Evolutionary conservation across 768 basidiomycete species (phyloP).

Genomic region (Tubosaeta sp.): DNA sequence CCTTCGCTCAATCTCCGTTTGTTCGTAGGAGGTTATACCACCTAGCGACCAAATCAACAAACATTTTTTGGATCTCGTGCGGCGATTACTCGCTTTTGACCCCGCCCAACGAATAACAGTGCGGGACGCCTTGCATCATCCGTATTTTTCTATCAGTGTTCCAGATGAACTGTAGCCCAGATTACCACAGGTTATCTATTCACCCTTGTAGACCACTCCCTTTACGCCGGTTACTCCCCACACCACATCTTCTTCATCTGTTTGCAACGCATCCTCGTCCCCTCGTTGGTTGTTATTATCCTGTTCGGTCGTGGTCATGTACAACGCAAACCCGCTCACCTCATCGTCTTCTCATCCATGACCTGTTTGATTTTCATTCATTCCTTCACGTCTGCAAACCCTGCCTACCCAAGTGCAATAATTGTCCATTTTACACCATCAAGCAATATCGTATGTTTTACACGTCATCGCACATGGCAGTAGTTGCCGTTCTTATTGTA

Average conservation of each 20-base stretch:
- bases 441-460: slow-evolving; percentile 31
- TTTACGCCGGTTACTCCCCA: slow-evolving; percentile 21
- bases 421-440: slow-evolving; percentile 22
- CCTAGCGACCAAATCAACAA: slow-evolving; percentile 68
- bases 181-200: slow-evolving; percentile 33
- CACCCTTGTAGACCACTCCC: slow-evolving; percentile 30
- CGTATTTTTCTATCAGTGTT: slow-evolving; percentile 72
- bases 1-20: slow-evolving; percentile 4
- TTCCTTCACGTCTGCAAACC: slow-evolving; percentile 18
- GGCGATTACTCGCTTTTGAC: slow-evolving; percentile 84
- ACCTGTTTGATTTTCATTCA: slow-evolving; percentile 26
- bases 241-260: slow-evolving; percentile 23
- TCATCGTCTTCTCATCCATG: slow-evolving; percentile 25
- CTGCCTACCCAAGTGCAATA: slow-evolving; percentile 28
- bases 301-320: slow-evolving; percentile 35
- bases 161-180: slow-evolving; percentile 59
- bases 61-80: slow-evolving; percentile 85
- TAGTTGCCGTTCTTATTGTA: slow-evolving; percentile 18
- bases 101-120: slow-evolving; percentile 86
- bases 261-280: slow-evolving; percentile 19
- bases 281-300: slow-evolving; percentile 34
- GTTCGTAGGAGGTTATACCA: slow-evolving; percentile 74
- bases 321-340: slow-evolving; percentile 31
- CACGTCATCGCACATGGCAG: slow-evolving; percentile 15
- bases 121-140: slow-evolving; percentile 81